phyloP scores from a whole-genome alignment of 257 asterid species.

The Gynochthodes officinalis region DNA sequence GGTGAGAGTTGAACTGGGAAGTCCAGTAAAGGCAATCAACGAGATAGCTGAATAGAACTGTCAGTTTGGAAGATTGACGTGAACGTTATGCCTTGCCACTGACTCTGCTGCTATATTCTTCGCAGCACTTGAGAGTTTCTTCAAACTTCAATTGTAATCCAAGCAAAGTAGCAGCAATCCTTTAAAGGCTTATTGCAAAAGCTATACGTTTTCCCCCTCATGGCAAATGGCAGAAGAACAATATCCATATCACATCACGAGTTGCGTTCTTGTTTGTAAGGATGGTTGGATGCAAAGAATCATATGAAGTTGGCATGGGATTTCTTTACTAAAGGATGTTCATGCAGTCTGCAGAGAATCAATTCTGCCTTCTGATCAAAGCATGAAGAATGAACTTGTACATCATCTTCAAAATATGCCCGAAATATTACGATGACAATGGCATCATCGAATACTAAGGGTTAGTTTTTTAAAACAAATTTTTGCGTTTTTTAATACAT shows the following conservation, averaged over 20 bases:
- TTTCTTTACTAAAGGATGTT: conserved; percentile 9
- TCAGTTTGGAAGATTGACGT: conserved; percentile 35
- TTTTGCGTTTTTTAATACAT: no score
- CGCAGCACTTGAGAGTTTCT: conserved; percentile 20
- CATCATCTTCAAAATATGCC: neutral
- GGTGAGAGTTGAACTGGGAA: conserved; percentile 29
- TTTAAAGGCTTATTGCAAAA: conserved; percentile 12
- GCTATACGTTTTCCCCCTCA: neutral
- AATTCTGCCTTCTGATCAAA: conserved; percentile 22
- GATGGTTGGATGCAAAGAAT: neutral
- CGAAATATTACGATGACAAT: neutral
- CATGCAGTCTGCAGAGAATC: conserved; percentile 18
- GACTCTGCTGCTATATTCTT: conserved; percentile 7
- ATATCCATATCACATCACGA: no score
- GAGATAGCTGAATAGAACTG: conserved; percentile 14
- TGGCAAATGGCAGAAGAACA: no score
- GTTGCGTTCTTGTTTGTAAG: neutral
- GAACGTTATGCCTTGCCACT: conserved; percentile 28
- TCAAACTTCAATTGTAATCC: conserved; percentile 35
- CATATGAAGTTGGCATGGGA: conserved; percentile 5
- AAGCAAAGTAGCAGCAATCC: conserved; percentile 24
- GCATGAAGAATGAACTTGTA: neutral
- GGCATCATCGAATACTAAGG: neutral
- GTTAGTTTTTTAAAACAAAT: no score
- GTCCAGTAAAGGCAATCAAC: conserved; percentile 9